A percentile compares a stretch with the other conserved stretches of the same genome.
phyloP scores from a whole-genome alignment of 352 stramenopile genomes.

The Pythium graminicola region DNA sequence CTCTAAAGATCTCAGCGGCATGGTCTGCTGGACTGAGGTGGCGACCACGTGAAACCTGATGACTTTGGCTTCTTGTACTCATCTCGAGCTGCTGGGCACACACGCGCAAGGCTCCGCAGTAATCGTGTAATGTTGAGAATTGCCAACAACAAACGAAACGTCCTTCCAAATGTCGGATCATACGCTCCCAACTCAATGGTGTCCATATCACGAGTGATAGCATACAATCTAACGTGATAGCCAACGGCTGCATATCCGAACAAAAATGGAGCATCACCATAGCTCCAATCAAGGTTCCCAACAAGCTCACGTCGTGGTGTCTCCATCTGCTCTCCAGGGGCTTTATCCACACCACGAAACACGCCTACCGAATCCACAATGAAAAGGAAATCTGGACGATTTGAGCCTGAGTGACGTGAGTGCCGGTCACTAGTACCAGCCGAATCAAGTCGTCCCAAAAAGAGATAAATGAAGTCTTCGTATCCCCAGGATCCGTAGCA shows the following conservation, averaged over 20 bases:
- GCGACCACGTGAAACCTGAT: slow-evolving; percentile 12
- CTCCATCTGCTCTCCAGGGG: slow-evolving; percentile 19
- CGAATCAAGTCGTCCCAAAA: slow-evolving; percentile 28
- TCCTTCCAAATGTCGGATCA: slow-evolving; percentile 18
- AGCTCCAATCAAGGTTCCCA: slow-evolving; percentile 27
- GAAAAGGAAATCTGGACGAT: slow-evolving; percentile 20
- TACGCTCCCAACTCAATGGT: slow-evolving; percentile 17
- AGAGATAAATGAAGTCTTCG: slow-evolving; percentile 24
- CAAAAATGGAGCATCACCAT: slow-evolving; percentile 30
- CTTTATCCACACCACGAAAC: slow-evolving; percentile 5
- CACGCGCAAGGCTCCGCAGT: slow-evolving; percentile 24
- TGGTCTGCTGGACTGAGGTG: slow-evolving; percentile 8
- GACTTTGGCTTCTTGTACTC: slow-evolving; percentile 21
- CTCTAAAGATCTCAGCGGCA: slow-evolving; percentile 9
- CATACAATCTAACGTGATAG: slow-evolving; percentile 25
- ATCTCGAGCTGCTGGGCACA: slow-evolving; percentile 24
- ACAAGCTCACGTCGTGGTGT: slow-evolving; percentile 18
- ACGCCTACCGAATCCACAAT: slow-evolving; percentile 14
- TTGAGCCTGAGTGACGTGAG: slow-evolving; percentile 18
- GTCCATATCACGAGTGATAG: slow-evolving; percentile 15
- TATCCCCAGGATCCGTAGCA: slow-evolving; percentile 17
- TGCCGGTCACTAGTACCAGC: slow-evolving; percentile 24
- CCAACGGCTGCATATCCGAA: slow-evolving; percentile 31
- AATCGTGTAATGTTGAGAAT: slow-evolving; percentile 27
- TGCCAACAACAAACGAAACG: slow-evolving; percentile 23